phyloP scores from a whole-genome alignment of 768 basidiomycete species.

The Vararia minispora region DNA sequence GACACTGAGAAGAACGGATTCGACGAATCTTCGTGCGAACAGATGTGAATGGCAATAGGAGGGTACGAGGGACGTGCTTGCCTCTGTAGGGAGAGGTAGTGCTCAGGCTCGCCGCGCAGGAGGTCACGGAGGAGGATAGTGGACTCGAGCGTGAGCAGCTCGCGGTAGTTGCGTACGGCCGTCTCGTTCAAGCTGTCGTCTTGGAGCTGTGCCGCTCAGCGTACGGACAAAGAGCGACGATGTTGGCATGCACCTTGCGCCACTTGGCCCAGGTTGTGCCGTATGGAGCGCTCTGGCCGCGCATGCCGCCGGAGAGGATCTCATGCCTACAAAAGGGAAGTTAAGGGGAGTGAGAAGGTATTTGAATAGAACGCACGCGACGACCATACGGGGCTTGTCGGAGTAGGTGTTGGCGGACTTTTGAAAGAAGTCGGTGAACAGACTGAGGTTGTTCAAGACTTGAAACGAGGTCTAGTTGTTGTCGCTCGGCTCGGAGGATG shows the following conservation, averaged over 20 bases:
- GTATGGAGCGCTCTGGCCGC: constrained; percentile 6
- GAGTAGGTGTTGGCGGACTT: constrained; percentile 10
- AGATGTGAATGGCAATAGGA: too few relatives aligned
- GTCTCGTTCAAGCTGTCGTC: constrained; percentile 6
- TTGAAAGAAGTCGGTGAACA: constrained; percentile 5
- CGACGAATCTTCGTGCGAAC: constrained; percentile 4
- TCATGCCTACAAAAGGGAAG: constrained; percentile 4
- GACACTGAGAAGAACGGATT: constrained; percentile 2
- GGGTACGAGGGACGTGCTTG: not conserved
- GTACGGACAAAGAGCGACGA: not conserved
- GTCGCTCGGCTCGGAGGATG: too few relatives aligned
- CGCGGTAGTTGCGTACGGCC: constrained; percentile 1
- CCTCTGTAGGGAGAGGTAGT: constrained; percentile 3
- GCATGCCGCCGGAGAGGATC: constrained; percentile 7
- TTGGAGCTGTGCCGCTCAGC: constrained; percentile 2
- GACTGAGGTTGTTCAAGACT: constrained; percentile 6
- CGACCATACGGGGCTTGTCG: constrained; percentile 8
- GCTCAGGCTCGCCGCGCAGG: not conserved
- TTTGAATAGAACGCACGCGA: constrained; percentile 1
- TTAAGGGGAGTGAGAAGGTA: not conserved
- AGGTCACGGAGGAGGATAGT: constrained; percentile 6
- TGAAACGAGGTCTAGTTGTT: not conserved
- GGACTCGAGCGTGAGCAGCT: constrained; percentile 7
- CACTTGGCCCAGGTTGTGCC: constrained; percentile 5
- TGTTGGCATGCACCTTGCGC: constrained; percentile 5